These are phyloP conservation scores for Parmelia sp. DNA, from an alignment of 495 filamentous ascomycete genomes.

Conservation along the genomic window DNA sequence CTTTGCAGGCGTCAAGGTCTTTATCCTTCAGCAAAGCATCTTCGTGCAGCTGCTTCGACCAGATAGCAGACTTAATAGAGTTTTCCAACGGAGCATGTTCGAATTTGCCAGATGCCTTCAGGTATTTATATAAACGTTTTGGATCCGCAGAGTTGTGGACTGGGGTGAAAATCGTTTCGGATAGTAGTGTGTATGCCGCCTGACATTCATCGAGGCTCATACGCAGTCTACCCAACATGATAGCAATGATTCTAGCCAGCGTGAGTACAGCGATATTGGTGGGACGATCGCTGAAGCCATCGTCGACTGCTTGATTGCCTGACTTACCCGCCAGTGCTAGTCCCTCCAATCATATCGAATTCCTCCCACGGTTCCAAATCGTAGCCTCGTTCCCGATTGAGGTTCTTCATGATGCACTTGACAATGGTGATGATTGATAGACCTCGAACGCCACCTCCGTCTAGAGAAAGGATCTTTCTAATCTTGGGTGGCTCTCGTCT, in stretches of 20 bases:
- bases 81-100: slow-evolving; percentile 28
- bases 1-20: slow-evolving; percentile 26
- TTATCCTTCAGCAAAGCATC: slow-evolving; percentile 22
- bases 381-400: slow-evolving; percentile 30
- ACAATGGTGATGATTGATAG: slow-evolving; percentile 42
- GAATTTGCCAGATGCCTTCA: slow-evolving; percentile 28
- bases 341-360: slow-evolving; percentile 37
- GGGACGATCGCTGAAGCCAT: not conserved
- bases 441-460: slow-evolving; percentile 43
- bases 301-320: not conserved
- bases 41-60: slow-evolving; percentile 12
- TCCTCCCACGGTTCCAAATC: slow-evolving; percentile 39
- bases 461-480: slow-evolving; percentile 18
- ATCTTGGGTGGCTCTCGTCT: slow-evolving; percentile 4
- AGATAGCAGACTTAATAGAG: slow-evolving; percentile 31
- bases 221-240: slow-evolving; percentile 38
- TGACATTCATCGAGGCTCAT: slow-evolving; percentile 40
- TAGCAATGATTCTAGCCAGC: slow-evolving; percentile 34
- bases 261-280: not conserved
- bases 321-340: slow-evolving; percentile 37
- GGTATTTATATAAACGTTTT: slow-evolving; percentile 19
- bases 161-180: slow-evolving; percentile 28
- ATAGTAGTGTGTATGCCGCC: slow-evolving; percentile 28
- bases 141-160: slow-evolving; percentile 24
- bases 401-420: slow-evolving; percentile 15